A percentile compares a stretch with the other conserved stretches of the same genome.
Evolutionary conservation across 2,329 filamentous ascomycete genomes (phyloP).

Genomic region (Colletotrichum limetticola): DNA sequence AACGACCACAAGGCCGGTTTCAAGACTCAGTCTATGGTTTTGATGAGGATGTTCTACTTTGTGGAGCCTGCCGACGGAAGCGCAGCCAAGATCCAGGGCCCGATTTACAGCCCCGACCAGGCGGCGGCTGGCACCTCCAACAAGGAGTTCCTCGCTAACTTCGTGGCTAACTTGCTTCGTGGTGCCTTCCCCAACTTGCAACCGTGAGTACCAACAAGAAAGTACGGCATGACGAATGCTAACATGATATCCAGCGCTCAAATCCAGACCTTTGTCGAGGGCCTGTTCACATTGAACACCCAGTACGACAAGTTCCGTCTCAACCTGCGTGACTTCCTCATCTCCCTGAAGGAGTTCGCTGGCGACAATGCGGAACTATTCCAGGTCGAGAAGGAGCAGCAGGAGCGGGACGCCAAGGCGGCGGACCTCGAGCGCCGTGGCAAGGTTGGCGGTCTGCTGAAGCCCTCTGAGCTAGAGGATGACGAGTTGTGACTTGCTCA

Average conservation of each 20-base stretch:
- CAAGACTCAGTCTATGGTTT: slow-evolving; percentile 94
- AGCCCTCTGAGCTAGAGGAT: slow-evolving; percentile 96
- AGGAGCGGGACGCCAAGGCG: slow-evolving; percentile 84
- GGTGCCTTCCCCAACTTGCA: slow-evolving; percentile 95
- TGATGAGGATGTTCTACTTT: slow-evolving; percentile 97
- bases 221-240: slow-evolving; percentile 40
- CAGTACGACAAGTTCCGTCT: slow-evolving; percentile 96
- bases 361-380: slow-evolving; percentile 96
- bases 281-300: slow-evolving; percentile 87
- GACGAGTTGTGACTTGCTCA: slow-evolving; percentile 87
- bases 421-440: slow-evolving; percentile 91
- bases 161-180: slow-evolving; percentile 84
- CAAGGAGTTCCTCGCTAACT: slow-evolving; percentile 89
- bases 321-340: slow-evolving; percentile 94
- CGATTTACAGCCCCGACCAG: slow-evolving; percentile 88
- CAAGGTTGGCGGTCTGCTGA: slow-evolving; percentile 95
- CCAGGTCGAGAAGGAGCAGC: slow-evolving; percentile 93
- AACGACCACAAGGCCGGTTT: slow-evolving; percentile 99
- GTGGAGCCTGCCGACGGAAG: slow-evolving; percentile 77
- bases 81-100: slow-evolving; percentile 88
- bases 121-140: slow-evolving; percentile 86
- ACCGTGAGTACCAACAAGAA: slow-evolving; percentile 67
- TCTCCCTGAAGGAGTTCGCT: slow-evolving; percentile 95
- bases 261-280: slow-evolving; percentile 90
- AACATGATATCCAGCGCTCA: slow-evolving; percentile 70